Base-by-base conservation (phyloP, 305 asterid species). In the Fraxinus baroniana region DNA sequence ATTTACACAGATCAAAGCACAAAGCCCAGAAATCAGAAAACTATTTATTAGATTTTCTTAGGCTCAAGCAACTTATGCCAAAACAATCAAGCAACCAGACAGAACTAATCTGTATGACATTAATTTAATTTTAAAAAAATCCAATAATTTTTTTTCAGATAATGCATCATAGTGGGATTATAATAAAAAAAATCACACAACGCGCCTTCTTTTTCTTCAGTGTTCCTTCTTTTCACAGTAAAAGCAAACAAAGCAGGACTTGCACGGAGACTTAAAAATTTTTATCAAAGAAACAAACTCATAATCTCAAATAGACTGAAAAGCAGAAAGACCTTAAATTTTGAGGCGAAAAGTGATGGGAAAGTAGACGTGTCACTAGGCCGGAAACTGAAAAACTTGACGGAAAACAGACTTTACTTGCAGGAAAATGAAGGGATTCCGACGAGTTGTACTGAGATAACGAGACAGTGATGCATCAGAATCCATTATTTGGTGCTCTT, bases 391-490 rank as follows among this genome's bases (percentile, higher is more conserved):
- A 78, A 55, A 35, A 62, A 86, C 3, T 74, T 76, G 86, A 37
- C 82, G 81, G 89, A 62, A 84, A 84, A 86, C 68, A 87, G 88
- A 85, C 60, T 85, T 52, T 55, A 64, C 55, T 41, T 55, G 87
- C 84, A 88, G 87, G 91, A 35, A 87, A 84, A 74, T 5, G 85
- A 83, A 6, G 85, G 83, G 81, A 83, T 68, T 78, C 86, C 84
- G 92, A 80, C 74, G 77, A 76, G 84, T 22, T 7, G 78, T 80
- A 76, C 84, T 84, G 87, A 86, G 89, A 80, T 15, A 60, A 30
- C 60, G 84, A 87, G 89, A 88, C 80, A 83, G 82, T 26, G 79
- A 83, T 80, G 89, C 80, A 89, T 82, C 84, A 83, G 77, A 83
- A 74, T 83, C 86, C 94, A 87, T 87, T 78, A 76, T 30, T 35